phyloP scores from a whole-genome alignment of 371 early-diverging fungal species.

The Entomophthora muscae region DNA sequence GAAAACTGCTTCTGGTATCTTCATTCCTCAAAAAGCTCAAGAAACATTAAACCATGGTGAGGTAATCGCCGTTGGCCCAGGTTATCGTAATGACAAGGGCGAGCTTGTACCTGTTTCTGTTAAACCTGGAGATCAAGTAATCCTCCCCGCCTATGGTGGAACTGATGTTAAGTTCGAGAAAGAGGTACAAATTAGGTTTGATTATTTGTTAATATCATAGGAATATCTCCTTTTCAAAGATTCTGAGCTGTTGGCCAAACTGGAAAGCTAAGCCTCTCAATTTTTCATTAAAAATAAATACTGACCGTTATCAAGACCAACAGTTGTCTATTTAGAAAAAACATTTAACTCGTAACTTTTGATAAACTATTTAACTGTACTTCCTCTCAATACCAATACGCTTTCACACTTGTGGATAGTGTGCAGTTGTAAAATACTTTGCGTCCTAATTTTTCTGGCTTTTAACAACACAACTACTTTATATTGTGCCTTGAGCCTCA shows the following conservation, averaged over 20 bases:
- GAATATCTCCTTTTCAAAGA: constrained; percentile 70
- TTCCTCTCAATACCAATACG: too few species aligned
- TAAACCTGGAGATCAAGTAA: constrained; percentile 79
- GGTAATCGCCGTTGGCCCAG: constrained; percentile 89
- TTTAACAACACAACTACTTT: too few species aligned
- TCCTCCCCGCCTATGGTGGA: constrained; percentile 91
- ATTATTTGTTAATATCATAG: constrained; percentile 14
- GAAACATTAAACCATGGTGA: constrained; percentile 84
- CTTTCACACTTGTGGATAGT: too few species aligned
- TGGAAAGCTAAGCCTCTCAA: constrained; percentile 13
- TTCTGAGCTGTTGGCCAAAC: constrained; percentile 84
- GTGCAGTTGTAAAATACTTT: too few species aligned
- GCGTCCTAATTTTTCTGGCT: too few species aligned
- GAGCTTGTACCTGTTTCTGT: constrained; percentile 60
- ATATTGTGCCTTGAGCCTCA: too few species aligned
- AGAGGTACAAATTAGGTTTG: constrained; percentile 24
- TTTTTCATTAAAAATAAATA: neutral
- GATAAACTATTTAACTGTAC: too few species aligned
- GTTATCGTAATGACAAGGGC: constrained; percentile 70
- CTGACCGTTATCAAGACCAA: too few species aligned
- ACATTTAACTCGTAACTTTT: too few species aligned
- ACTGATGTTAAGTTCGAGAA: constrained; percentile 70
- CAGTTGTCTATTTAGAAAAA: too few species aligned
- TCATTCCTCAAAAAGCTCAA: constrained; percentile 95
- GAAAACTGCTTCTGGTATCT: constrained; percentile 61